Evolutionary conservation across 352 stramenopile genomes (phyloP), one percentile per base, ranked within the genome.

Genomic region (Blastocystis sp.): DNA sequence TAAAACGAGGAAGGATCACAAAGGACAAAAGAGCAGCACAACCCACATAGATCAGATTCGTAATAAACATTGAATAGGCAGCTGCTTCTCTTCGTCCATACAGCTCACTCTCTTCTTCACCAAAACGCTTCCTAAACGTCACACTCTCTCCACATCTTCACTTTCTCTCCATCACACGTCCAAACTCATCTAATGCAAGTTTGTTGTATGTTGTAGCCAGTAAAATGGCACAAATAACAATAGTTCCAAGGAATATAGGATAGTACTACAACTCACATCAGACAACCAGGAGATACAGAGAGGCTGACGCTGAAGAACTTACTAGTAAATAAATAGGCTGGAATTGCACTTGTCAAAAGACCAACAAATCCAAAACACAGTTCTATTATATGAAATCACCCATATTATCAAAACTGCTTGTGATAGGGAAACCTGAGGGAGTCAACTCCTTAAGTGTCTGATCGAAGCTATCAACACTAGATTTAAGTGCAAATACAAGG

Each of bases 161-260:
- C 63, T 74, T 74, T 74, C 63, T 74, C 29, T 74, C 63, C 63
- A 74, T 74, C n/a, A 74, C 63, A 43, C 42, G 35, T 27, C 32
- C 32, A 43, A 74, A 74, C 24, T 74, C 63, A 37, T 74, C 42
- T 21, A 46, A 9, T 11, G 63, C 35, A n/a, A 74, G 35, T 43
- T 74, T 74, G 63, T 43, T 46, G 32, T 74, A 74, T n/a, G 63
- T 43, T 3, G 49, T 14, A 6, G 16, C 43, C 7, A 74, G 32
- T 29, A 74, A 43, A 46, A 74, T 46, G 3, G 63, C 14, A 51
- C 35, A 46, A n/a, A 74, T 46, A 1, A 43, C 35, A 14, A n/a
- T 19, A 27, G 42, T 46, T 52, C 21, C 63, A 37, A 74, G 9
- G 63, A 74, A 74, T 46, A 74, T 32, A 49, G 63, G 63, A 46